Evolutionary conservation across 345 rosid species (phyloP), one percentile per base, ranked within the genome.

Genomic region (Isatis tinctoria): DNA sequence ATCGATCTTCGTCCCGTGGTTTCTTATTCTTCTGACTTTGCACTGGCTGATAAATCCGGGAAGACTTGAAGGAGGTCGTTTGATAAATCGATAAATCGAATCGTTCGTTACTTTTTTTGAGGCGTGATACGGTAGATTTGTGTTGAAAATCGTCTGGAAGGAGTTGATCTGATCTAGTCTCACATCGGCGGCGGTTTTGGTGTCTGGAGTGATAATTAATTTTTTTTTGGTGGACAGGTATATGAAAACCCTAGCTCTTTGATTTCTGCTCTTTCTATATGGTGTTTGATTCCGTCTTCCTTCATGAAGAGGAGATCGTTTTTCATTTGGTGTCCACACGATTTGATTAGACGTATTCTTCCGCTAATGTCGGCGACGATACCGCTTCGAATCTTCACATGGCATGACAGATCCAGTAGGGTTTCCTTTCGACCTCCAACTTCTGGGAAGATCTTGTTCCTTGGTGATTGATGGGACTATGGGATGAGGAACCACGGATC

Each of bases 181-280:
- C 64, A 12, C 10, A 36, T 59, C 27, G 28, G 64, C 13, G 44
- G 44, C 24, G 64, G 63, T 16, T 33, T n/a, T 16, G 22, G 43
- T 35, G 61, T 35, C 28, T 32, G 9, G 44, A 36, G 64, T 59
- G 64, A 36, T 59, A 36, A 33, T 16, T 7, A 16, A 28, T n/a
- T n/a, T n/a, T n/a, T n/a, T n/a, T 37, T 57, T 57, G 39, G 41
- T 18, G 17, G 44, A 33, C 3, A 59, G 64, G 64, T 59, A 59
- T 36, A 36, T 35, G 44, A 59, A 59, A 59, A 36, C 64, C 44
- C 64, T 35, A 59, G 64, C 44, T 59, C 17, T 59, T 59, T 59
- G 45, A 59, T 59, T 59, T 59, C 10, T 6, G 10, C 64, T 58
- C 43, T 58, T 17, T 10, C 22, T 35, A 5, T 58, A 16, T 33